A percentile compares a stretch with the other conserved stretches of the same genome.
phyloP scores from a whole-genome alignment of 108 stramenopile genomes.

The Skeletonema menzelii region DNA sequence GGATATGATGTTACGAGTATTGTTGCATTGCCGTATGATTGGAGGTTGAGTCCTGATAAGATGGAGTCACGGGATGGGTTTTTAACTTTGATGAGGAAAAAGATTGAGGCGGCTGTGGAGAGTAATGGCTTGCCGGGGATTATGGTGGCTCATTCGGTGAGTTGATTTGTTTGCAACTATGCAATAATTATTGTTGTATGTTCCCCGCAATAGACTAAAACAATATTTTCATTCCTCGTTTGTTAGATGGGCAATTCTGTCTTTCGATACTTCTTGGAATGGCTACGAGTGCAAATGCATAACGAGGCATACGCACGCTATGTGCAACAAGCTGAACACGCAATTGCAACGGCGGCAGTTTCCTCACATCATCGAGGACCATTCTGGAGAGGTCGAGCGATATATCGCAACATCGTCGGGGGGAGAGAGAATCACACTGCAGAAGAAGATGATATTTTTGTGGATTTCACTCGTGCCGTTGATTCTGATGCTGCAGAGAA shows the following conservation, averaged over 20 bases:
- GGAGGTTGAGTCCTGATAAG: slow-evolving; percentile 78
- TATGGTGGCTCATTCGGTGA: slow-evolving; percentile 85
- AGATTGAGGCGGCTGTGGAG: slow-evolving; percentile 78
- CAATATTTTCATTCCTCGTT: background rate
- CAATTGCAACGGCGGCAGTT: slow-evolving; percentile 18
- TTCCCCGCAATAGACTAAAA: background rate
- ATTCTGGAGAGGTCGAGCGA: slow-evolving; percentile 35
- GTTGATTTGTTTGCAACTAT: background rate
- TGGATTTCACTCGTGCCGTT: background rate
- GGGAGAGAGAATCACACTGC: slow-evolving; percentile 8
- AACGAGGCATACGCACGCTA: slow-evolving; percentile 68
- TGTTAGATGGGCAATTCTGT: slow-evolving; percentile 71
- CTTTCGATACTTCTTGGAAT: slow-evolving; percentile 86
- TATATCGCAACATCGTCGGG: slow-evolving; percentile 15
- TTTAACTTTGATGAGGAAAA: slow-evolving; percentile 50
- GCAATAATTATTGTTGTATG: background rate
- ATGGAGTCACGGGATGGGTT: slow-evolving; percentile 82
- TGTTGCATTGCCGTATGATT: slow-evolving; percentile 87
- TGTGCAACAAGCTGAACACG: slow-evolving; percentile 44
- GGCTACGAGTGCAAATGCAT: slow-evolving; percentile 74
- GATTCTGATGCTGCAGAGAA: background rate
- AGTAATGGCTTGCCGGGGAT: slow-evolving; percentile 75
- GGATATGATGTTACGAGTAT: slow-evolving; percentile 84
- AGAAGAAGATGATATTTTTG: slow-evolving; percentile 5
- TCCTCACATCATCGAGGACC: slow-evolving; percentile 1